Conservation (phyloP, 192 early-diverging fungal species). For the Coemansia sp. region DNA sequence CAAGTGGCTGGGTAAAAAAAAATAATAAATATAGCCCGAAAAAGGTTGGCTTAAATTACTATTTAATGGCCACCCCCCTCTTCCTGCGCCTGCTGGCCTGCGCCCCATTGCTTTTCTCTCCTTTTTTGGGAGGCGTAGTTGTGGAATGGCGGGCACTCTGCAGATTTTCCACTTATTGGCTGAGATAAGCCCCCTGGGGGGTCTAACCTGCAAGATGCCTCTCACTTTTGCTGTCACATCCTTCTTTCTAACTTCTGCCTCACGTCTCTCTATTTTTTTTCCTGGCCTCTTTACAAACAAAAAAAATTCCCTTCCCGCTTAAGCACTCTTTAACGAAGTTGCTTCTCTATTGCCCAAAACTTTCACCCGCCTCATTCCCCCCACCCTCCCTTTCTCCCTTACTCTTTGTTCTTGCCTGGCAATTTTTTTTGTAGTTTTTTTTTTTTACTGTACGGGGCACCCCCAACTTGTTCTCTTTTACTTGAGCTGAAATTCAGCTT, state of each 20-base stretch:
- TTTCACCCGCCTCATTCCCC: neutral
- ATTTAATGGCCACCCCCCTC: neutral
- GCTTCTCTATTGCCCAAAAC: neutral
- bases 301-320: neutral
- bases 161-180: conserved; percentile 4
- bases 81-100: conserved; percentile 2
- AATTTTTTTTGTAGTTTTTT: neutral
- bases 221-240: neutral
- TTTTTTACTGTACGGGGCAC: conserved; percentile 1
- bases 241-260: neutral
- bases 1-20: neutral
- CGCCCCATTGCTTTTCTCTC: neutral
- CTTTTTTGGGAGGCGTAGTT: neutral
- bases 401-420: conserved; percentile 5
- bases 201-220: neutral
- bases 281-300: neutral
- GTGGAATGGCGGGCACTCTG: neutral
- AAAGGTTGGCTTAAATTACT: neutral
- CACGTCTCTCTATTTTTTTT: neutral
- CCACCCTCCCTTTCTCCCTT: neutral
- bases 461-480: neutral
- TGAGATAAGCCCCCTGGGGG: neutral
- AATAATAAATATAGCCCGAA: neutral
- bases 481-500: neutral
- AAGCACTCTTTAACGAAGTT: conserved; percentile 16